phyloP scores from a whole-genome alignment of 1,139 yeast genomes.

The Chernovozyma sophiae-reginae region DNA sequence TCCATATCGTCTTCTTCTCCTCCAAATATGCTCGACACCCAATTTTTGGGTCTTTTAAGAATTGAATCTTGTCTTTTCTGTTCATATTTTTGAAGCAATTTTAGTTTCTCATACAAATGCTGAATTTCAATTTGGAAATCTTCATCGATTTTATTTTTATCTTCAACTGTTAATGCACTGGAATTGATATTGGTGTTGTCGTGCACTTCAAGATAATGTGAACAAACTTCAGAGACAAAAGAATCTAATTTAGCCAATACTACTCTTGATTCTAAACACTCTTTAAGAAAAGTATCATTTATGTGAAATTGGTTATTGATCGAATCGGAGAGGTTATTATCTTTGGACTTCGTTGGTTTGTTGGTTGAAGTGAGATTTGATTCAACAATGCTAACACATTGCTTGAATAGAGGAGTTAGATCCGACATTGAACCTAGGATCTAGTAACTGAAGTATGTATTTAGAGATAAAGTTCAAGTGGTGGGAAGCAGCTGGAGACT shows the following conservation, averaged over 20 bases:
- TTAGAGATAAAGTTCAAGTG: too few species aligned
- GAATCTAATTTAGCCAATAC: conserved; percentile 36
- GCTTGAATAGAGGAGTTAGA: conserved; percentile 47
- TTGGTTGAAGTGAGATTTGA: neutral
- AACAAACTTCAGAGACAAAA: conserved; percentile 37
- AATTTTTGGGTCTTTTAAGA: conserved; percentile 11
- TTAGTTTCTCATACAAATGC: conserved; percentile 47
- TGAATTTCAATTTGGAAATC: conserved; percentile 51
- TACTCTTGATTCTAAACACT: conserved; percentile 41
- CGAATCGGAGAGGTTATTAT: neutral
- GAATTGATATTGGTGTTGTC: conserved; percentile 14
- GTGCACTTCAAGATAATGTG: conserved; percentile 40
- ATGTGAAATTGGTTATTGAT: conserved; percentile 16
- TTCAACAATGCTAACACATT: conserved; percentile 43
- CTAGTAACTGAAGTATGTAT: too few species aligned
- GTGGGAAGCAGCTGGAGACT: too few species aligned
- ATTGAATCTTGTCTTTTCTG: conserved; percentile 27
- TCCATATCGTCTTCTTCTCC: conserved; percentile 24
- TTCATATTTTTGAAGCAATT: conserved; percentile 49
- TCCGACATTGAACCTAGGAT: too few species aligned
- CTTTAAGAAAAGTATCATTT: conserved; percentile 51
- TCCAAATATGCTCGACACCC: conserved; percentile 26
- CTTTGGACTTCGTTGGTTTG: neutral
- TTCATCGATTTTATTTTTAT: conserved; percentile 53
- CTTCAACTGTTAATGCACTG: conserved; percentile 32